Evolutionary conservation across 495 filamentous ascomycete genomes (phyloP).

Genomic region (Hypomontagnella monticulosa): DNA sequence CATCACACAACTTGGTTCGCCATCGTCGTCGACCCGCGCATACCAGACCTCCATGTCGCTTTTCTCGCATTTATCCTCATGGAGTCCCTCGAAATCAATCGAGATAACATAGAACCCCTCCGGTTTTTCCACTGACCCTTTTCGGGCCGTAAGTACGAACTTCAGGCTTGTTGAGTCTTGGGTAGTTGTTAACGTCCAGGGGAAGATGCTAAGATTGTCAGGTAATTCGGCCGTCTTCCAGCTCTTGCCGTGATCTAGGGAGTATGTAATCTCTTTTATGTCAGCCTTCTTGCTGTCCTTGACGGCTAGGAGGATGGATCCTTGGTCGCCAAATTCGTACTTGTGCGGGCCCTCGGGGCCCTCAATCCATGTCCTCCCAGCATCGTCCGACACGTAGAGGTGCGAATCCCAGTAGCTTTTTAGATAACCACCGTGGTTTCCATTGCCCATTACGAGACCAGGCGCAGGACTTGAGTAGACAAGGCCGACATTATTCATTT

Average conservation of each 20-base stretch:
- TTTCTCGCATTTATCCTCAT: slow-evolving; percentile 81
- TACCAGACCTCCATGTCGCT: slow-evolving; percentile 88
- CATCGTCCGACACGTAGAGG: slow-evolving; percentile 90
- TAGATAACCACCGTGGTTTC: slow-evolving; percentile 82
- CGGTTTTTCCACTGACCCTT: slow-evolving; percentile 57
- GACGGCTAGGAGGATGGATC: slow-evolving; percentile 85
- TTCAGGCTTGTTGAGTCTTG: slow-evolving; percentile 91
- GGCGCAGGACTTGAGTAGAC: slow-evolving; percentile 94
- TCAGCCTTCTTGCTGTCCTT: slow-evolving; percentile 72
- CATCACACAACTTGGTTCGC: slow-evolving; percentile 89
- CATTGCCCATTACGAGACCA: slow-evolving; percentile 90
- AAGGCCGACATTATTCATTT: slow-evolving; percentile 78
- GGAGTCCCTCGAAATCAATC: slow-evolving; percentile 83
- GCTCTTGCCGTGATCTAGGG: slow-evolving; percentile 83
- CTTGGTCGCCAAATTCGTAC: slow-evolving; percentile 94
- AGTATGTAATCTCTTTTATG: slow-evolving; percentile 71
- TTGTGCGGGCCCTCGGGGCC: slow-evolving; percentile 84
- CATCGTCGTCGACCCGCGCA: slow-evolving; percentile 81
- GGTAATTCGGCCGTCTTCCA: slow-evolving; percentile 75
- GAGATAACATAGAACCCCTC: slow-evolving; percentile 67
- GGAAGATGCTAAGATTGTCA: slow-evolving; percentile 68
- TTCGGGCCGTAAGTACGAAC: slow-evolving; percentile 72
- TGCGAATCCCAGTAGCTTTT: slow-evolving; percentile 68
- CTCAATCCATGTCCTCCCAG: slow-evolving; percentile 81
- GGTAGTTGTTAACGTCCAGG: slow-evolving; percentile 80